Base-by-base conservation (phyloP, 495 filamentous ascomycete species). In the Xeromyces bisporus region DNA sequence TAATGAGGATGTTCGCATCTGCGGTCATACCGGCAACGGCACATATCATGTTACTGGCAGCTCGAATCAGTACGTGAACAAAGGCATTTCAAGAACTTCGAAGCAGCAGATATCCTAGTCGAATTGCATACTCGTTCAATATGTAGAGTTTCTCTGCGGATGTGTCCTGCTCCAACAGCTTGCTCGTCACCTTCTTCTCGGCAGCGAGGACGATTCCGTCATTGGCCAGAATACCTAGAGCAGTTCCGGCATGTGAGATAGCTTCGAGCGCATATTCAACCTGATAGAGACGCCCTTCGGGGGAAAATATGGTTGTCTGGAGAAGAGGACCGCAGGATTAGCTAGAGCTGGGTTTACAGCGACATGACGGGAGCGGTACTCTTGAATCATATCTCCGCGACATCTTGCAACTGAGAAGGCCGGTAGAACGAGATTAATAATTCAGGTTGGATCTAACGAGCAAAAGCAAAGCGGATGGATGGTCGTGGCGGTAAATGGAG, bases 121-220 rank as follows among this genome's bases (percentile, higher is more conserved):
- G 9, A 21, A 21, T 5, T 9, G 49, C 75, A 36, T 67, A 97
- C 89, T 97, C 89, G 48, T 97, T 97, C 50, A 97, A 66, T 44
- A 89, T 93, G 61, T 97, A 97, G 40, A 97, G 80, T 73, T 97
- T 97, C 76, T 97, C 89, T 18, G 89, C 89, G 16, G 85, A 93
- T 32, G 91, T 97, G 60, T 97, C 89, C 68, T 97, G 89, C 69
- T 97, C 89, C 48, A 97, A 63, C 47, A 97, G 70, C 71, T 96
- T 97, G 65, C 87, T 94, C 34, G 89, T 97, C 44, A 97, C 89
- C 65, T 97, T 97, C 56, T 89, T 75, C 72, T 97, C 89, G n/a
- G 89, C 89, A 28, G 89, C 89, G 30, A 97, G 73, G 36, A 97
- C 89, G 51, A 97, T 97, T 47, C 89, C 89, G 73, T 97, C 89